Percentiles rank a stretch among this genome's conserved stretches.
Conservation (phyloP, 345 rosid genomes). For the rapeseed (Brassica napus) region DNA sequence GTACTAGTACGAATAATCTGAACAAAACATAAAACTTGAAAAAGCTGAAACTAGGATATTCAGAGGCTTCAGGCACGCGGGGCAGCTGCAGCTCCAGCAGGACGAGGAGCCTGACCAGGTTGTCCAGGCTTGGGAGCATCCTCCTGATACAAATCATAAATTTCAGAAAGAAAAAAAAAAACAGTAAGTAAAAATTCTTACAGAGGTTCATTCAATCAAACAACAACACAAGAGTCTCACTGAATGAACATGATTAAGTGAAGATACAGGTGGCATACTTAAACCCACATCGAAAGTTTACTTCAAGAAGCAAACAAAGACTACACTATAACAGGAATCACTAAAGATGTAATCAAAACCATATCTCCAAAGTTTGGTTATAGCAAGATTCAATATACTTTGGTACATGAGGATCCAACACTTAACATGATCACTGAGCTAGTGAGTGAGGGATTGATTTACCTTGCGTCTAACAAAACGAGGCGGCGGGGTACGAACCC, state of each 20-base stretch:
- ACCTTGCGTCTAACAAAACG: conserved; percentile 87
- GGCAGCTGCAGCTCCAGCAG: conserved; percentile 32
- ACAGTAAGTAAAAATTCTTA: background rate
- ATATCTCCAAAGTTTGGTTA: background rate
- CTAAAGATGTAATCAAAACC: background rate
- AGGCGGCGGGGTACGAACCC: conserved; percentile 87
- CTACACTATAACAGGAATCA: background rate
- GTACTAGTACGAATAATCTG: background rate
- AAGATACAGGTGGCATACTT: background rate
- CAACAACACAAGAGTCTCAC: background rate
- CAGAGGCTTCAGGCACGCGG: conserved; percentile 32
- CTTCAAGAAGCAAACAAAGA: background rate
- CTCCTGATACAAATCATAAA: conserved; percentile 17
- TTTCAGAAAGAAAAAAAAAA: background rate
- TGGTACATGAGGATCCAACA: too few species aligned
- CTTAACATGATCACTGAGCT: too few species aligned
- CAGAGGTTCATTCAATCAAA: background rate
- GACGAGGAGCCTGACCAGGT: conserved; percentile 41
- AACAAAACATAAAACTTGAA: background rate
- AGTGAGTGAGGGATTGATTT: background rate
- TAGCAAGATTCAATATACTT: background rate
- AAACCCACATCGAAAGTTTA: background rate
- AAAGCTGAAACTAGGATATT: background rate
- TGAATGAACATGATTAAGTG: background rate
- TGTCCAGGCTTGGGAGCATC: conserved; percentile 42